These are phyloP conservation scores for Quaeritorhiza haematococci DNA, from an alignment of 371 early-diverging fungal species.

Conservation along the genomic window DNA sequence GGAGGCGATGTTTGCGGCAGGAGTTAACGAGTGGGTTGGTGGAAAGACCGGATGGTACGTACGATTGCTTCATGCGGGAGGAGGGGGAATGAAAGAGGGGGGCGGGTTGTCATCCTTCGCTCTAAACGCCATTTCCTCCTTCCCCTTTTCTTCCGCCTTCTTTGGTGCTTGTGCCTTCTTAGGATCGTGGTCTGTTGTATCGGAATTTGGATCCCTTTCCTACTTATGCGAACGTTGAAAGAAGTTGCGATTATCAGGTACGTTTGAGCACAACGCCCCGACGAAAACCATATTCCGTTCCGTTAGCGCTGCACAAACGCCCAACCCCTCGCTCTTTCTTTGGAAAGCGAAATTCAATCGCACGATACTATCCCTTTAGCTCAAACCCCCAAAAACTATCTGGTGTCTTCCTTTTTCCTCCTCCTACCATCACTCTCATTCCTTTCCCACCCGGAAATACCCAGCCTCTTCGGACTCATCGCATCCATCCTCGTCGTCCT, in stretches of 20 bases:
- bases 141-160: too few relatives aligned
- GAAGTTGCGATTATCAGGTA: constrained; percentile 61
- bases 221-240: constrained; percentile 62
- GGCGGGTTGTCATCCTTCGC: too few relatives aligned
- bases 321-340: too few relatives aligned
- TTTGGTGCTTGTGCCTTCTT: constrained; percentile 15
- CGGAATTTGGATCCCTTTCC: constrained; percentile 66
- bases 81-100: background rate
- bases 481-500: constrained; percentile 50
- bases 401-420: too few relatives aligned
- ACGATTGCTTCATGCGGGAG: background rate
- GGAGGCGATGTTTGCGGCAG: constrained; percentile 20
- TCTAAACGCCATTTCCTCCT: too few relatives aligned
- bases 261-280: constrained; percentile 44
- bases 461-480: constrained; percentile 48
- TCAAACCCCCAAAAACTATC: background rate
- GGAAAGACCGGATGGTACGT: constrained; percentile 25
- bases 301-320: too few relatives aligned
- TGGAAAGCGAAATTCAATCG: constrained; percentile 45
- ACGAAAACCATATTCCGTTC: too few relatives aligned
- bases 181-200: constrained; percentile 65
- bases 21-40: background rate
- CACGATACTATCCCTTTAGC: background rate
- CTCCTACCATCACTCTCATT: background rate
- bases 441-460: constrained; percentile 2